phyloP scores from a whole-genome alignment of 305 asterid genomes.

The Rubia occidens region DNA sequence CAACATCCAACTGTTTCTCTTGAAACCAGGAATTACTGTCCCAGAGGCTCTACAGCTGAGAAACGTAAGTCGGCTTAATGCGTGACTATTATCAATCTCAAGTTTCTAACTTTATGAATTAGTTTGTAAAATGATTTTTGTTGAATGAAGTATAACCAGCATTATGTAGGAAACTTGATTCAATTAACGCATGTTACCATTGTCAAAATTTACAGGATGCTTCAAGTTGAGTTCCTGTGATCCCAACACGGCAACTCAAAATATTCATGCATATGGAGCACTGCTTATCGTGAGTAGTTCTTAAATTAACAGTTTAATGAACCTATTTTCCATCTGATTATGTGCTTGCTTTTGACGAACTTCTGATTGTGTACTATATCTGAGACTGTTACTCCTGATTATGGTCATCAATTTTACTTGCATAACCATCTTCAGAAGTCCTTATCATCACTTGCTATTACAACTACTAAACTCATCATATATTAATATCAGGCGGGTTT shows the following conservation, averaged over 20 bases:
- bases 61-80: conserved; percentile 49
- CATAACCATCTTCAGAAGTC: conserved; percentile 5
- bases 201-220: conserved; percentile 46
- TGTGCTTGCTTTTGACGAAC: neutral
- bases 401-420: neutral
- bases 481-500: conserved; percentile 57
- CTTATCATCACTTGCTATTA: conserved; percentile 8
- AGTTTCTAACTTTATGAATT: neutral
- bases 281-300: conserved; percentile 70
- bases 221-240: conserved; percentile 70
- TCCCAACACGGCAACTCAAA: conserved; percentile 61
- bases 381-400: conserved; percentile 1
- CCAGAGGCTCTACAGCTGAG: conserved; percentile 76
- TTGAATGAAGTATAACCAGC: neutral
- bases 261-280: conserved; percentile 81
- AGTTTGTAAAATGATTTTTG: neutral
- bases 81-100: conserved; percentile 5
- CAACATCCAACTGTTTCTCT: conserved; percentile 18
- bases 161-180: conserved; percentile 4
- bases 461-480: neutral
- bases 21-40: conserved; percentile 70
- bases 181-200: conserved; percentile 1
- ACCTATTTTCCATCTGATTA: neutral
- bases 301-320: conserved; percentile 6
- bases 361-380: neutral